A percentile compares a stretch with the other conserved stretches of the same genome.
phyloP scores from a whole-genome alignment of 106 monocot species.

The Acanthochlamys bracteata region DNA sequence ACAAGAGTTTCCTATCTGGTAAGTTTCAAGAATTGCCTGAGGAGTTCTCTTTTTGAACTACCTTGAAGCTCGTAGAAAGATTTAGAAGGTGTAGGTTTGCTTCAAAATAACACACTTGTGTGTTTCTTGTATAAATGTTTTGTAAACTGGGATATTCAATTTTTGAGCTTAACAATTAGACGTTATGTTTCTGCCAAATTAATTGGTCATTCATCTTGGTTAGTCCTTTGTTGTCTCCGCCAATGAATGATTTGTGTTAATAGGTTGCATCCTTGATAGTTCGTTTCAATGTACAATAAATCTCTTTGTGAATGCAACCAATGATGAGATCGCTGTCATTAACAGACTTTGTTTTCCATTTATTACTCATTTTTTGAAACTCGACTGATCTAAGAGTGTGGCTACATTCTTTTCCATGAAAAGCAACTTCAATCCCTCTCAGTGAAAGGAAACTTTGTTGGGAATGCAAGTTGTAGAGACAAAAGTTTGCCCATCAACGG shows the following conservation, averaged over 20 bases:
- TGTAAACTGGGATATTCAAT: background rate
- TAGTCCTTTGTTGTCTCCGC: background rate
- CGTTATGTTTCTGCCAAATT: background rate
- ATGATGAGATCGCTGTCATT: too few species aligned
- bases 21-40: conserved; percentile 54
- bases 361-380: too few species aligned
- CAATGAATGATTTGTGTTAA: background rate
- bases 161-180: background rate
- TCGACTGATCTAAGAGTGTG: too few species aligned
- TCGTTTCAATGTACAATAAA: too few species aligned
- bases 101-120: background rate
- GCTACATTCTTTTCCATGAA: too few species aligned
- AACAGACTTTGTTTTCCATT: too few species aligned
- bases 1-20: conserved; percentile 53
- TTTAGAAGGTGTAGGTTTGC: background rate
- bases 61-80: background rate
- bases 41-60: conserved; percentile 51
- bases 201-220: background rate
- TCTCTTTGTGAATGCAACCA: too few species aligned
- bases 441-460: too few species aligned
- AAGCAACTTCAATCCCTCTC: too few species aligned
- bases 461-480: too few species aligned
- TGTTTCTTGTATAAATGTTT: conserved; percentile 1
- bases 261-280: too few species aligned
- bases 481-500: too few species aligned